Conservation (phyloP, 2,329 filamentous ascomycete genomes). For the Fusarium sp. region DNA sequence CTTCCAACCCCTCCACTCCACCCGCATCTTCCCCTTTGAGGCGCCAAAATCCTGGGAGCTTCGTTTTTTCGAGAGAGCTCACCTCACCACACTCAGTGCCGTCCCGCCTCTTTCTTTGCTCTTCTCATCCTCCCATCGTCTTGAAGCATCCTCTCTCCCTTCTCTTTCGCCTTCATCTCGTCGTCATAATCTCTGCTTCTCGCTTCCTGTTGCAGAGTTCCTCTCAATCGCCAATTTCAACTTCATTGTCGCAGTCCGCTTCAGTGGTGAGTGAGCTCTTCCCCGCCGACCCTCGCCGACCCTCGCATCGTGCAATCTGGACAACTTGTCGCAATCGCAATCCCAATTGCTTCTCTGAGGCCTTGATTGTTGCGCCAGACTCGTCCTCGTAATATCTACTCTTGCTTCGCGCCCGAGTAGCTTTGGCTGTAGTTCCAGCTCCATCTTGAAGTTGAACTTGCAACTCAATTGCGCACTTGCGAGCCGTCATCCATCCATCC, state of each 20-base stretch:
- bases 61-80: constrained; percentile 44
- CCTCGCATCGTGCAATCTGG: constrained; percentile 25
- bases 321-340: constrained; percentile 12
- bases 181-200: constrained; percentile 35
- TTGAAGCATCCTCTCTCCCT: constrained; percentile 28
- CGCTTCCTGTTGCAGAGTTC: constrained; percentile 14
- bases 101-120: constrained; percentile 32
- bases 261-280: constrained; percentile 40
- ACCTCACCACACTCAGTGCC: constrained; percentile 35
- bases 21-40: constrained; percentile 41
- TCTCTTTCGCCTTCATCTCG: constrained; percentile 29
- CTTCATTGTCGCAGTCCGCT: constrained; percentile 39
- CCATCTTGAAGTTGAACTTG: constrained; percentile 11
- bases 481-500: constrained; percentile 13
- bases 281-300: constrained; percentile 17
- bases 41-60: constrained; percentile 40
- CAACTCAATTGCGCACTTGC: constrained; percentile 25
- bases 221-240: constrained; percentile 32
- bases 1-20: constrained; percentile 39
- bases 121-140: constrained; percentile 38
- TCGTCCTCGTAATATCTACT: constrained; percentile 19
- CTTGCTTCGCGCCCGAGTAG: constrained; percentile 13
- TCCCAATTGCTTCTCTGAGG: constrained; percentile 18
- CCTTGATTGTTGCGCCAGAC: constrained; percentile 4
- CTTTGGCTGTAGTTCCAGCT: constrained; percentile 22